phyloP scores from a whole-genome alignment of 2,329 filamentous ascomycete genomes.

The Aphanocladium album region DNA sequence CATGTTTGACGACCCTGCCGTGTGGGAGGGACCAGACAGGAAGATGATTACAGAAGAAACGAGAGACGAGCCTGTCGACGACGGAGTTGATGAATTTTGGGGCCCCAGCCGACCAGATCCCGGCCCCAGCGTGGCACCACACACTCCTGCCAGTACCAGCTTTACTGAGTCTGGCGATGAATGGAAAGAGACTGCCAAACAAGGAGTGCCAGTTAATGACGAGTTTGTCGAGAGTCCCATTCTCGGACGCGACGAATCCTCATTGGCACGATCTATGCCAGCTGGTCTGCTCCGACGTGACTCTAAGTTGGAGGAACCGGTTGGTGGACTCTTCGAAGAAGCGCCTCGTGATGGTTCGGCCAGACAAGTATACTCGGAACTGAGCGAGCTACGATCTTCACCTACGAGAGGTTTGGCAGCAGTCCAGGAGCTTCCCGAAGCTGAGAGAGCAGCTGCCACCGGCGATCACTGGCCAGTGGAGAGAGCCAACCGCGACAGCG shows the following conservation, averaged over 20 bases:
- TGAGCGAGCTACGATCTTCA: conserved; percentile 37
- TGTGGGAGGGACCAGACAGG: conserved; percentile 41
- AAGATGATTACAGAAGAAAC: conserved; percentile 25
- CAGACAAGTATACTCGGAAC: conserved; percentile 21
- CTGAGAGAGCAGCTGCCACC: conserved; percentile 30
- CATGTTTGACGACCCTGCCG: conserved; percentile 38
- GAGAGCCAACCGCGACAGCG: conserved; percentile 46
- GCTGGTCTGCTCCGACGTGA: conserved; percentile 27
- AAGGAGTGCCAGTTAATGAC: conserved; percentile 21
- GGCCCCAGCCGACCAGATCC: conserved; percentile 16
- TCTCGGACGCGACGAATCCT: conserved; percentile 26
- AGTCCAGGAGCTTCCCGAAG: conserved; percentile 47
- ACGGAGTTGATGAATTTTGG: conserved; percentile 29
- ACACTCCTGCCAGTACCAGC: conserved; percentile 16
- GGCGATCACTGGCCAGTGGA: conserved; percentile 21
- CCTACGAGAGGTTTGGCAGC: conserved; percentile 43
- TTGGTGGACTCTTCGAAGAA: conserved; percentile 28
- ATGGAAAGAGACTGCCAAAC: conserved; percentile 21
- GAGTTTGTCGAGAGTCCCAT: conserved; percentile 35
- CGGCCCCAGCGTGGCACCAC: conserved; percentile 2
- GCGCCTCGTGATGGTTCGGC: conserved; percentile 21
- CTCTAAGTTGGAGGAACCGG: conserved; percentile 26
- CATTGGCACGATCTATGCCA: conserved; percentile 16
- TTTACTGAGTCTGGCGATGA: conserved; percentile 19
- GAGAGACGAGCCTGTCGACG: conserved; percentile 16